Conservation (phyloP, 1,139 yeast species). For the Trichomonascaceae sp. region DNA sequence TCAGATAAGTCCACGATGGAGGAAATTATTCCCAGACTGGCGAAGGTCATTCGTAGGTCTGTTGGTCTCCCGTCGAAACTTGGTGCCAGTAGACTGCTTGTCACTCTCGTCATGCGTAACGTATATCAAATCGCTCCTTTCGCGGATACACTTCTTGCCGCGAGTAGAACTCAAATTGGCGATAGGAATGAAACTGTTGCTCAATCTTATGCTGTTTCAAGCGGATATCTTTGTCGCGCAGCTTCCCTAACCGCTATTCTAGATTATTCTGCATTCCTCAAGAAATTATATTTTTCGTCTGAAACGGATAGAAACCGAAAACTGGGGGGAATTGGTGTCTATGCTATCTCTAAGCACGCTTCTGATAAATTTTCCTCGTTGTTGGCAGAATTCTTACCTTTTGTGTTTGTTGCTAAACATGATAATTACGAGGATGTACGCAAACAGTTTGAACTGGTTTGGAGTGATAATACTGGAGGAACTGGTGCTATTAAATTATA, state of each 20-base stretch:
- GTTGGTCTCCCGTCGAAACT: slow-evolving; percentile 91
- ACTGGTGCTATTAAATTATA: slow-evolving; percentile 65
- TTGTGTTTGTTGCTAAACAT: slow-evolving; percentile 72
- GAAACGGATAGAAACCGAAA: slow-evolving; percentile 44
- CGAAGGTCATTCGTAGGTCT: slow-evolving; percentile 52
- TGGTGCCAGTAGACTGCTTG: slow-evolving; percentile 74
- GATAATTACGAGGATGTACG: slow-evolving; percentile 49
- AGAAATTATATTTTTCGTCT: slow-evolving; percentile 55
- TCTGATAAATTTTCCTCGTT: slow-evolving; percentile 61
- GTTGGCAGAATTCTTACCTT: slow-evolving; percentile 64
- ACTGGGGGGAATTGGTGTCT: slow-evolving; percentile 58
- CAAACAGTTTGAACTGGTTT: slow-evolving; percentile 52
- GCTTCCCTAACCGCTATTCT: slow-evolving; percentile 50
- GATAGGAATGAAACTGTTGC: slow-evolving; percentile 72
- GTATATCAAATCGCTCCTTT: slow-evolving; percentile 49
- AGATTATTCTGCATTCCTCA: slow-evolving; percentile 48
- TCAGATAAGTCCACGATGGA: slow-evolving; percentile 39
- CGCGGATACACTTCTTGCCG: slow-evolving; percentile 56
- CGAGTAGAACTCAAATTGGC: slow-evolving; percentile 53
- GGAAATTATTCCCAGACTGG: slow-evolving; percentile 44
- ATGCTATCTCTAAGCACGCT: slow-evolving; percentile 63
- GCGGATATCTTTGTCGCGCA: slow-evolving; percentile 71
- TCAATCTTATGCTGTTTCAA: slow-evolving; percentile 70
- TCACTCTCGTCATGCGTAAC: slow-evolving; percentile 55
- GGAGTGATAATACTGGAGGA: slow-evolving; percentile 80